These are phyloP conservation scores for Sugiyamaella paludigena DNA, from an alignment of 1,139 yeast species.

Conservation along the genomic window DNA sequence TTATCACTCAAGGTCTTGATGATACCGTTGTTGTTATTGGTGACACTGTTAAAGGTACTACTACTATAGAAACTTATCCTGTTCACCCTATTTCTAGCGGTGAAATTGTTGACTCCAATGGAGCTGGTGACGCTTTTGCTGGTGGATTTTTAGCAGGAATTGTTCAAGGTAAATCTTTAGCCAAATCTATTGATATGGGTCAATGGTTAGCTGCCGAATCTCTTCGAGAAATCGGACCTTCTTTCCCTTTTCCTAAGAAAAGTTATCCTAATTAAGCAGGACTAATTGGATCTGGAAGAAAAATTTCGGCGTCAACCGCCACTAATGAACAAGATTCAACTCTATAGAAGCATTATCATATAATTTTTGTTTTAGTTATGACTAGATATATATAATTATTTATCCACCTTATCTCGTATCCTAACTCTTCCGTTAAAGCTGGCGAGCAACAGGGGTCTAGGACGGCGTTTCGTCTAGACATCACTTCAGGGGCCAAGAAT, in stretches of 20 bases:
- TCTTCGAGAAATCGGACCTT: conserved; percentile 90
- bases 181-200: conserved; percentile 72
- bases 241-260: conserved; percentile 83
- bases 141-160: conserved; percentile 94
- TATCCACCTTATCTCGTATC: too few species aligned
- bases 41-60: conserved; percentile 44
- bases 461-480: too few species aligned
- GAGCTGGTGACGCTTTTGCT: conserved; percentile 99
- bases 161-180: conserved; percentile 66
- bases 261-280: conserved; percentile 40
- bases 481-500: too few species aligned
- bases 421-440: too few species aligned
- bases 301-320: too few species aligned
- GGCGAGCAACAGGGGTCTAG: too few species aligned
- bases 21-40: conserved; percentile 71
- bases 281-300: too few species aligned
- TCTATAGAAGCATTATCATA: neutral
- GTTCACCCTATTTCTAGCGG: conserved; percentile 68
- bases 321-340: conserved; percentile 47
- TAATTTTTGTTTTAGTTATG: too few species aligned
- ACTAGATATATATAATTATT: too few species aligned
- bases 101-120: conserved; percentile 87
- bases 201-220: conserved; percentile 96
- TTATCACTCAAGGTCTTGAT: conserved; percentile 84
- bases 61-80: conserved; percentile 53